Evolutionary conservation across 2,329 filamentous ascomycete genomes (phyloP).

Genomic region (Pleoardoris graminearum): DNA sequence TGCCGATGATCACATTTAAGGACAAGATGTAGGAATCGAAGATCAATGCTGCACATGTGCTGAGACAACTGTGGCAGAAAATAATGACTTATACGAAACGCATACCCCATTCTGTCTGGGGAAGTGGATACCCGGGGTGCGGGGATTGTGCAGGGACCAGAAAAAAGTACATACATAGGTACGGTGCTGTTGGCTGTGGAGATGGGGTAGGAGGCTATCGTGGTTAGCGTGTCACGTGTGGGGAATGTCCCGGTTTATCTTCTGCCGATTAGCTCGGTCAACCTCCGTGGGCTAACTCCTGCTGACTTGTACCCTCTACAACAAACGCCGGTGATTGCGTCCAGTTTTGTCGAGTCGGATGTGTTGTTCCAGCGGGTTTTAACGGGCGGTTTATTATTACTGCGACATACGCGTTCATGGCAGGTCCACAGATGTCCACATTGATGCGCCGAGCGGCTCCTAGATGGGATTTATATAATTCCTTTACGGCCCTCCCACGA

Average conservation of each 20-base stretch:
- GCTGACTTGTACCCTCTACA: no score
- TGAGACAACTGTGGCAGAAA: neutral
- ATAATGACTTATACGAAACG: constrained; percentile 4
- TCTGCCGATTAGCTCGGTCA: constrained; percentile 9
- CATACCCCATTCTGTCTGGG: constrained; percentile 4
- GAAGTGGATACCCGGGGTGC: constrained; percentile 11
- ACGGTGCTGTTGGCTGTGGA: neutral
- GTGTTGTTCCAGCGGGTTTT: no score
- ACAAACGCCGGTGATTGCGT: no score
- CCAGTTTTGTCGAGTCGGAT: no score
- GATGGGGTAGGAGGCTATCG: neutral
- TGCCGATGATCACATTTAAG: no score
- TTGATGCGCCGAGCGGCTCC: constrained; percentile 1
- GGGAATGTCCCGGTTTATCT: constrained; percentile 1
- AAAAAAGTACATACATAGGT: neutral
- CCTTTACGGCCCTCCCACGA: neutral
- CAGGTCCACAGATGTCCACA: no score
- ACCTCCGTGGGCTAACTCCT: constrained; percentile 11
- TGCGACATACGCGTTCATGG: no score
- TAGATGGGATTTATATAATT: constrained; percentile 1
- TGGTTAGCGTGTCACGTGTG: constrained; percentile 1
- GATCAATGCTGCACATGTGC: no score
- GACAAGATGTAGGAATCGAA: neutral
- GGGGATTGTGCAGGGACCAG: constrained; percentile 5
- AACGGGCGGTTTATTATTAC: neutral